Evolutionary conservation across 2,329 filamentous ascomycete species (phyloP).

Genomic region (Diaporthe ilicicola): DNA sequence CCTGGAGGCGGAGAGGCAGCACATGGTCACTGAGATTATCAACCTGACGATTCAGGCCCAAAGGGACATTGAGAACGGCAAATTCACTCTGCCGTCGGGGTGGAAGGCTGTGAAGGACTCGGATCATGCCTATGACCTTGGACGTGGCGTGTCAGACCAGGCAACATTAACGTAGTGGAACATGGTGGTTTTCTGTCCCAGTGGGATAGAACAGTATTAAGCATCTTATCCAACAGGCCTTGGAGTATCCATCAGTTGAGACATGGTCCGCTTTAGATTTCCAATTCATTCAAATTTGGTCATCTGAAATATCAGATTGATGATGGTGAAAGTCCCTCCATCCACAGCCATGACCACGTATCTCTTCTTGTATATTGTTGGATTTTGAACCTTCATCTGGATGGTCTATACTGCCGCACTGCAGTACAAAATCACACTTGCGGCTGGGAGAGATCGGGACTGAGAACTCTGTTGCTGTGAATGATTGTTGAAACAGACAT

Average conservation of each 20-base stretch:
- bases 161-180: not conserved
- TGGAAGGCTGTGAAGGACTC: not conserved
- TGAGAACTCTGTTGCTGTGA: too few relatives aligned
- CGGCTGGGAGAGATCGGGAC: too few relatives aligned
- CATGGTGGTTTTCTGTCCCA: not conserved
- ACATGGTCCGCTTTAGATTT: too few relatives aligned
- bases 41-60: constrained; percentile 35
- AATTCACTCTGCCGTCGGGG: not conserved
- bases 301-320: not conserved
- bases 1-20: constrained; percentile 37
- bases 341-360: too few relatives aligned
- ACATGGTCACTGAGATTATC: constrained; percentile 38
- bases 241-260: too few relatives aligned
- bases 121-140: not conserved
- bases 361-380: too few relatives aligned
- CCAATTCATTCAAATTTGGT: too few relatives aligned
- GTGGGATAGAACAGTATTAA: not conserved
- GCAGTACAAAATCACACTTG: too few relatives aligned
- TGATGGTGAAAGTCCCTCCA: too few relatives aligned
- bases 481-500: not conserved
- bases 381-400: too few relatives aligned
- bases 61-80: constrained; percentile 37
- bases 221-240: too few relatives aligned
- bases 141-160: not conserved
- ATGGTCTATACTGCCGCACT: too few relatives aligned